Evolutionary conservation across 345 rosid species (phyloP), one percentile per base, ranked within the genome.

Genomic region (Gossypium arboreum): DNA sequence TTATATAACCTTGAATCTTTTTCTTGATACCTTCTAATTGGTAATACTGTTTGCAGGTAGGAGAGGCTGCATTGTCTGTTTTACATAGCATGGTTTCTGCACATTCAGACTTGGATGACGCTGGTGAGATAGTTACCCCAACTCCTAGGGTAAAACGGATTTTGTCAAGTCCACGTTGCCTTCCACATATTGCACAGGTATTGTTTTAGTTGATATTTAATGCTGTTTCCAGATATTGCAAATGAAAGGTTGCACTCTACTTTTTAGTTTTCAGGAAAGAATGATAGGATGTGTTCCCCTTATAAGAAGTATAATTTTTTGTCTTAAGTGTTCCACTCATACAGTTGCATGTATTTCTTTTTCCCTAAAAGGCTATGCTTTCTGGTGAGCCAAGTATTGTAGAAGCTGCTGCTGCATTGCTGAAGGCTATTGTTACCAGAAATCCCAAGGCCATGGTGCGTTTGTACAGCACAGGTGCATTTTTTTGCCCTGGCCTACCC

Each of bases 41-140:
- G 25, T 80, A 68, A 72, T 82, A 63, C 47, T 75, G 45, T 64
- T 64, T 64, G 16, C 51, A 43, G 69, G 69, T 64, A n/a, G 27
- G 27, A n/a, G 69, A 64, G 51, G 25, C 27, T 73, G 98, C 51
- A 10, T 64, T 64, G 50, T 64, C 51, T 41, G 90, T 95, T 77
- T 79, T 93, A 83, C 99, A 93, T 78, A 88, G 94, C 89, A 95
- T 95, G 99, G 99, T 91, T 77, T 89, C 94, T 72, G 96, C 98
- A 45, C 99, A 93, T 89, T 95, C 99, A 76, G 99, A 95, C 84
- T 80, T 95, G 75, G 99, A 95, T 85, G 99, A 95, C 79, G 99
- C 99, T 67, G 99, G 99, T 80, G 99, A 95, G 88, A 88, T 93
- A 76, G 99, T 95, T 66, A 95, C 99, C 56, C 99, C 99, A 80